These are phyloP conservation scores for Ambrosiella xylebori DNA, from an alignment of 2,329 filamentous ascomycete species.

Conservation along the genomic window DNA sequence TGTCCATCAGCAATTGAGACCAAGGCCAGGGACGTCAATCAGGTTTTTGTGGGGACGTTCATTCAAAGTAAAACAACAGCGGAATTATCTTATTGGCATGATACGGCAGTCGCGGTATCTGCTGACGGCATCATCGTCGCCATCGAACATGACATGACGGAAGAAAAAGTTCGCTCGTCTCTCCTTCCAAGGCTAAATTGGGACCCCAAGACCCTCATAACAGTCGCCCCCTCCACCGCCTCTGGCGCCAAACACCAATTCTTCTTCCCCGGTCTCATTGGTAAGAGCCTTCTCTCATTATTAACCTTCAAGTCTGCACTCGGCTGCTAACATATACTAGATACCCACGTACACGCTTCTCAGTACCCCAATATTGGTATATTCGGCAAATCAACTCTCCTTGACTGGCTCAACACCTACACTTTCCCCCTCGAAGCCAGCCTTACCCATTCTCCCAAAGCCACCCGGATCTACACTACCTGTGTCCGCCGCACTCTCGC, in stretches of 20 bases:
- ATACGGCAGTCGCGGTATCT: slow-evolving; percentile 35
- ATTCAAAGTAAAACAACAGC: slow-evolving; percentile 32
- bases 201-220: slow-evolving; percentile 24
- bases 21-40: neutral
- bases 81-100: slow-evolving; percentile 33
- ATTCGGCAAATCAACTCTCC: slow-evolving; percentile 80
- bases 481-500: slow-evolving; percentile 66
- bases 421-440: slow-evolving; percentile 86
- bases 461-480: slow-evolving; percentile 55
- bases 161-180: slow-evolving; percentile 19
- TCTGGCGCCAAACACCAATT: slow-evolving; percentile 38
- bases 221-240: slow-evolving; percentile 14
- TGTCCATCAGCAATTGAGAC: neutral
- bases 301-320: neutral
- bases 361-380: slow-evolving; percentile 91
- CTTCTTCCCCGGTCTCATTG: slow-evolving; percentile 73
- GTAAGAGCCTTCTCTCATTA: slow-evolving; percentile 25
- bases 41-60: slow-evolving; percentile 38
- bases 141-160: slow-evolving; percentile 23
- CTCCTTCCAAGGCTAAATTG: slow-evolving; percentile 30
- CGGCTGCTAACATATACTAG: slow-evolving; percentile 27
- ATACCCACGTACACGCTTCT: slow-evolving; percentile 87
- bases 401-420: slow-evolving; percentile 87
- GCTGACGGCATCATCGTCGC: slow-evolving; percentile 31
- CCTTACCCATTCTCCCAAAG: slow-evolving; percentile 44